Base-by-base conservation (phyloP, 306 rosid species). In the Geum urbanum region DNA sequence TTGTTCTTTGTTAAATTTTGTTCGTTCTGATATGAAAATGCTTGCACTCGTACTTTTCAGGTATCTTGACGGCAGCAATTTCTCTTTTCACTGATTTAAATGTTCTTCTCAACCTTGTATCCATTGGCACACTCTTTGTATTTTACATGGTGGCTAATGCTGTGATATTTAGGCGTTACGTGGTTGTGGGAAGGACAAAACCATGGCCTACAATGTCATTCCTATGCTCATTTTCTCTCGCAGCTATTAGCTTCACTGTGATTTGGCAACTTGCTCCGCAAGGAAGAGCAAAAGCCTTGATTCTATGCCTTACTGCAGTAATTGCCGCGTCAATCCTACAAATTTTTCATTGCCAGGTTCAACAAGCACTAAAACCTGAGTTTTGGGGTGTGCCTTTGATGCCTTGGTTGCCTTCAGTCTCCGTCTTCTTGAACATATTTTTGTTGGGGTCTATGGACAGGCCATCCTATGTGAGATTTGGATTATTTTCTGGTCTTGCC, bases 121-220 rank as follows among this genome's bases (percentile, higher is more conserved):
- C 97, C 43, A 92, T 92, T 14, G 97, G 98, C n/a, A 92, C 98
- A 6, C 97, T 92, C 39, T 88, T 90, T 54, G 98, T 92, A n/a
- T 92, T 90, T 62, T 92, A 88, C 90, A 90, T 92, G 98, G 98
- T 92, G 70, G 94, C 96, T 46, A 92, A 88, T 52, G 98, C 97
- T 6, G 94, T 90, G 71, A 80, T 92, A 40, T 92, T 84, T 55
- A 79, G 97, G 67, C 96, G 98, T 1, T 92, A 92, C 43, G 96
- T 90, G 14, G 80, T 43, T 1, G 70, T 76, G 20, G 96, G 96
- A 71, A 85, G 83, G 44, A 92, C 91, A 0, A 87, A 88, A 75
- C 96, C 96, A 27, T 76, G 94, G 79, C 96, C 98, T n/a, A 92
- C 98, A 8, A 16, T 92, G 67, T 90, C 96, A 14, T 92, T 85